phyloP scores from a whole-genome alignment of 2,329 filamentous ascomycete species.

The Ilyonectria destructans region DNA sequence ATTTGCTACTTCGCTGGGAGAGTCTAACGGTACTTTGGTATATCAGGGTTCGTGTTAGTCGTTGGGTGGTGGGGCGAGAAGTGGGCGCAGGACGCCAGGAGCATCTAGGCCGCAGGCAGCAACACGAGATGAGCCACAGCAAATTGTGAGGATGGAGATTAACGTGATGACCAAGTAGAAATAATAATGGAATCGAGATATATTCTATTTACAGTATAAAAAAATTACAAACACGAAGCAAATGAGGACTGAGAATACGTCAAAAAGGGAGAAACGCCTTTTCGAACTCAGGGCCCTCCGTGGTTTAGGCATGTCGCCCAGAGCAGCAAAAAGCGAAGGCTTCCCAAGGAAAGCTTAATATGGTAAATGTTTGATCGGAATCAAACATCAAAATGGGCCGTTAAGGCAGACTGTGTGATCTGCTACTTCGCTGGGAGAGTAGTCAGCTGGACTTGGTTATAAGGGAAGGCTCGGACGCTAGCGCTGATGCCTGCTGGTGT shows the following conservation, averaged over 20 bases:
- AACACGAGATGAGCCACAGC: too few species aligned
- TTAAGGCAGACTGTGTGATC: not conserved
- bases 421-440: not conserved
- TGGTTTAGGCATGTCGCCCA: not conserved
- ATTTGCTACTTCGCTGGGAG: constrained; percentile 40
- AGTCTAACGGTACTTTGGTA: not conserved
- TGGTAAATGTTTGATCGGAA: too few species aligned
- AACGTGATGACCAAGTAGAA: too few species aligned
- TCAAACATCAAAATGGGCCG: not conserved
- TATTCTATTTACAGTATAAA: not conserved
- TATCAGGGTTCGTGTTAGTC: too few species aligned
- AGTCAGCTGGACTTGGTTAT: not conserved
- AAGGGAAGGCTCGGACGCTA: not conserved
- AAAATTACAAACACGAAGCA: not conserved
- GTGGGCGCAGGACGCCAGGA: too few species aligned
- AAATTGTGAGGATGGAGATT: too few species aligned
- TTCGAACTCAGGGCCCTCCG: not conserved
- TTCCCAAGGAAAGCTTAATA: not conserved
- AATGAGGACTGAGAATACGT: not conserved
- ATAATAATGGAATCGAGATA: too few species aligned
- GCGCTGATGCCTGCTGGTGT: not conserved
- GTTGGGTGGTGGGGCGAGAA: too few species aligned
- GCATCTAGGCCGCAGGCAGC: too few species aligned
- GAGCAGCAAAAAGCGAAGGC: constrained; percentile 28
- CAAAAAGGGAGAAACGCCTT: not conserved